Percentiles rank a stretch among this genome's conserved stretches.
Evolutionary conservation across 495 filamentous ascomycete species (phyloP).

Genomic region (Penicillium pulvis): DNA sequence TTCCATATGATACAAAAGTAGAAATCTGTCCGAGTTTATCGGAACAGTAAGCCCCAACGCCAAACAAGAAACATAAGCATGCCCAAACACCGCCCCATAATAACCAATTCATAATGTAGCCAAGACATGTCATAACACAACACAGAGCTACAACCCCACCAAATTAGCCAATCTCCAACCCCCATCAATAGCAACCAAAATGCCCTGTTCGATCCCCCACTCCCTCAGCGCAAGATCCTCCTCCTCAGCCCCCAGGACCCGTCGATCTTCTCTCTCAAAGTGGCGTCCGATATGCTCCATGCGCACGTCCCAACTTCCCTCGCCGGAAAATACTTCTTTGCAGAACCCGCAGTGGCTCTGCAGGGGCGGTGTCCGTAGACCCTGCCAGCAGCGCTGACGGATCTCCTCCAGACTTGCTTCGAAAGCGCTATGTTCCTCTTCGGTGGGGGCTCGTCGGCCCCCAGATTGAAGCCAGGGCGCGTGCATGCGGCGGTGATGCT

Average conservation of each 20-base stretch:
- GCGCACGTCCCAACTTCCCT: slow-evolving; percentile 72
- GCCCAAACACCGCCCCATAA: background rate
- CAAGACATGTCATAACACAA: background rate
- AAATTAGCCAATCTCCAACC: slow-evolving; percentile 14
- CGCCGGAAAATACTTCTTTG: slow-evolving; percentile 57
- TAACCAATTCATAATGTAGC: background rate
- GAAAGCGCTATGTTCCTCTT: slow-evolving; percentile 37
- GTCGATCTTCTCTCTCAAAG: slow-evolving; percentile 56
- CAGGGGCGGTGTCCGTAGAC: slow-evolving; percentile 62
- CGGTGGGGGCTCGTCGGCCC: slow-evolving; percentile 36
- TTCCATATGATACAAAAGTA: too few species aligned
- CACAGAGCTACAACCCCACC: background rate
- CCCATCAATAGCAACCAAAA: slow-evolving; percentile 32
- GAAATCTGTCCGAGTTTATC: too few species aligned
- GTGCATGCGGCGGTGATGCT: slow-evolving; percentile 95
- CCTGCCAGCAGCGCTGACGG: slow-evolving; percentile 55
- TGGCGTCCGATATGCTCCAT: slow-evolving; percentile 93
- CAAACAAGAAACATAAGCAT: too few species aligned
- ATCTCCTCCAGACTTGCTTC: slow-evolving; percentile 36
- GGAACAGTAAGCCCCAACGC: too few species aligned
- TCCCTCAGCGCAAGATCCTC: slow-evolving; percentile 51
- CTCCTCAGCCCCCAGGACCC: slow-evolving; percentile 25
- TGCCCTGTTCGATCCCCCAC: slow-evolving; percentile 55
- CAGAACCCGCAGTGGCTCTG: slow-evolving; percentile 73
- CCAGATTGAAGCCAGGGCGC: slow-evolving; percentile 42